Evolutionary conservation across 139 green algal species (phyloP), one percentile per base, ranked within the genome.

Genomic region (Limnomonas spitsbergensis): DNA sequence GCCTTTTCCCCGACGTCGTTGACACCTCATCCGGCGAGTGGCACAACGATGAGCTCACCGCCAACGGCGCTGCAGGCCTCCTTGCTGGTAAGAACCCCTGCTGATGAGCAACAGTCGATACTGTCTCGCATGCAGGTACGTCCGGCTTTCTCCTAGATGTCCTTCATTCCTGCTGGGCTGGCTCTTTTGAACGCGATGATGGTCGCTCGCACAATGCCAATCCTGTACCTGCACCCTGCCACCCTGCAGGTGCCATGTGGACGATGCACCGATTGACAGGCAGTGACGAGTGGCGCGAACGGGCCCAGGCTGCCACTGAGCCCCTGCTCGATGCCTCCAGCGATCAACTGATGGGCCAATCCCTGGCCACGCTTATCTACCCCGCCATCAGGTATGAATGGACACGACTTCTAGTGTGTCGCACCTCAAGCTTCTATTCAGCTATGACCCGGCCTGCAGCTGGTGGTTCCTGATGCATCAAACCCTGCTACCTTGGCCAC

Each of bases 191-290:
- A n/a, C n/a, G n/a, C n/a, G n/a, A n/a, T n/a, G n/a, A n/a, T n/a
- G n/a, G n/a, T n/a, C n/a, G n/a, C 26, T 39, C 61, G 61, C 61
- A 72, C 26, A 72, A 20, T 34, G 27, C 27, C 61, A 14, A 20
- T 61, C 47, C 34, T 69, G 20, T 69, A 27, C 14, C n/a, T n/a
- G n/a, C n/a, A n/a, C n/a, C n/a, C n/a, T n/a, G n/a, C 47, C 47
- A 61, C 35, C 68, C 7, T 47, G 35, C 68, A 74, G 68, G 68
- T 20, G 40, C 35, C 68, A 14, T 74, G 35, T 74, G 68, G 68
- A 39, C 68, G 7, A 74, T 74, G 68, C 24, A 47, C 68, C 6
- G 26, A 32, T 32, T 74, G 35, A 74, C 68, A n/a, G 36, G 36
- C 36, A 29, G 26, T 32, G 36, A 74, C 36, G 26, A n/a, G 36